Conservation (phyloP, 495 filamentous ascomycete genomes). For the Podospora pseudocomata region DNA sequence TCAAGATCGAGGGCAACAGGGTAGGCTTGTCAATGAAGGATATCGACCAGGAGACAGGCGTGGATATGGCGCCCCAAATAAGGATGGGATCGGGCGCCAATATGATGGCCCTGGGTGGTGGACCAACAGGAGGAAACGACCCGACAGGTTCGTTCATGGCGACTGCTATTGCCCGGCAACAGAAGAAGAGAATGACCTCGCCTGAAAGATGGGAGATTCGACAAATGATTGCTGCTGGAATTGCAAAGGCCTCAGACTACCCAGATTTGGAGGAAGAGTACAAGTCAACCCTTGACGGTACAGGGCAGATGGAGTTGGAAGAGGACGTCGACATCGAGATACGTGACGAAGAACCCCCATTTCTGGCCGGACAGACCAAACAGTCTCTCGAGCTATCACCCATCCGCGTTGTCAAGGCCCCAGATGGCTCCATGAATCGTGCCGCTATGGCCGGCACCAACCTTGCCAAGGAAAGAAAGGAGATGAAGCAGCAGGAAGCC, state of each 20-base stretch:
- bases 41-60: conserved; percentile 86
- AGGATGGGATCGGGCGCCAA: conserved; percentile 90
- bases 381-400: conserved; percentile 91
- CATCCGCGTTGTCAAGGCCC: conserved; percentile 94
- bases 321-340: conserved; percentile 98
- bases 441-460: conserved; percentile 89
- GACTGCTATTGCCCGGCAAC: conserved; percentile 39
- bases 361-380: conserved; percentile 93
- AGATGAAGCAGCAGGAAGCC: conserved; percentile 81
- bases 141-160: conserved; percentile 33
- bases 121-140: neutral
- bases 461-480: conserved; percentile 86
- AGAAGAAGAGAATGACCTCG: conserved; percentile 90
- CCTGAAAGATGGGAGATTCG: conserved; percentile 97
- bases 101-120: conserved; percentile 70
- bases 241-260: conserved; percentile 84
- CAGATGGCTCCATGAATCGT: conserved; percentile 91
- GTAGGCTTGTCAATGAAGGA: conserved; percentile 96
- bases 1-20: conserved; percentile 74
- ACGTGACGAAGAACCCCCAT: conserved; percentile 91
- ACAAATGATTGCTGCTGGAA: conserved; percentile 92
- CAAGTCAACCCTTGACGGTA: conserved; percentile 77
- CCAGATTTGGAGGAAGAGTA: conserved; percentile 95
- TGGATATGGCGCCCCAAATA: conserved; percentile 75
- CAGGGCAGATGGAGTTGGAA: conserved; percentile 88